Evolutionary conservation across 164 flowering plant genomes (phyloP), one percentile per base, ranked within the genome.

Genomic region (Platanus orientalis): DNA sequence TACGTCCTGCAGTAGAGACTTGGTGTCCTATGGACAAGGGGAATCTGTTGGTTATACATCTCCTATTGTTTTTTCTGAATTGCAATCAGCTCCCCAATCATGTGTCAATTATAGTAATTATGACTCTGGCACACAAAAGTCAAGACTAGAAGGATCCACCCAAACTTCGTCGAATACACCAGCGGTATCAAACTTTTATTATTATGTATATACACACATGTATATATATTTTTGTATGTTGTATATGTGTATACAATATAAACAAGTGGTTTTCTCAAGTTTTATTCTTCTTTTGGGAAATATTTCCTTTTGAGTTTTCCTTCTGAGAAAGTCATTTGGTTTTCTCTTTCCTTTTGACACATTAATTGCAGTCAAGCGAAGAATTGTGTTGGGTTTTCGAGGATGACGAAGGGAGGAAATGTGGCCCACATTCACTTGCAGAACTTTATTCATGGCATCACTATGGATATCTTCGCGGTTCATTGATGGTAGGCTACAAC

Each of bases 371-470:
- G 84, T 73, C 84, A 25, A 70, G 66, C 67, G 91, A 91, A 54
- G 90, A 83, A 54, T 65, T 72, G 1, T 84, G 90, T 76, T 95
- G 96, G 99, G 57, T 83, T 27, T 81, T 78, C 65, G 79, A 74
- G 63, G 99, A 89, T 73, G 76, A 66, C 24, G 72, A 79, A 30
- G 94, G 97, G 28, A 79, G 59, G 63, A 82, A 69, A 63, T 83
- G 72, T 57, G 97, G 97, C n/a, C 99, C 97, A 20, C 83, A 89
- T 78, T 85, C 96, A 51, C 80, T 89, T 62, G 29, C 58, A n/a
- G 84, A 91, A 55, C 78, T 95, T 42, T 71, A 79, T 73, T 79
- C 80, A 54, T 95, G 96, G 94, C 83, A 76, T 69, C 77, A 71
- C 5, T 56, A 77, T 75, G 97, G 96, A n/a, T 85, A 88, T 81